These are phyloP conservation scores for Yamadazyma dendronema DNA, from an alignment of 1,139 yeast genomes.

Conservation along the genomic window DNA sequence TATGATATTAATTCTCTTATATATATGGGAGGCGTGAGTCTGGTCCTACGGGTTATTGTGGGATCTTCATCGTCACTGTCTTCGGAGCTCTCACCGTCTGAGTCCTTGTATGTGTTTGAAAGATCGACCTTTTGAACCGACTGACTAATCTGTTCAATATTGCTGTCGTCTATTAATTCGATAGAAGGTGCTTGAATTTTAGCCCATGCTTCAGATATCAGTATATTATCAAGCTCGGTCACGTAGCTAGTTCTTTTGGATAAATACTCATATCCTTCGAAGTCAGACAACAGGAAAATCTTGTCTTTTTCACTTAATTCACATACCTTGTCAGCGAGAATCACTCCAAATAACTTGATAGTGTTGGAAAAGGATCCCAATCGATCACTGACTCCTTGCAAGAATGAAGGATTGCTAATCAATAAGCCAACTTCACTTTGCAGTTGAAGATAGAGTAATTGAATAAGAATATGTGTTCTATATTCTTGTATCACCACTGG, in stretches of 20 bases:
- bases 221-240: background rate
- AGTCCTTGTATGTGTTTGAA: slow-evolving; percentile 12
- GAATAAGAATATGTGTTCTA: slow-evolving; percentile 39
- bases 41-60: slow-evolving; percentile 32
- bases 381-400: slow-evolving; percentile 43
- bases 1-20: slow-evolving; percentile 61
- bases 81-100: slow-evolving; percentile 21
- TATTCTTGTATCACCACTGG: slow-evolving; percentile 34
- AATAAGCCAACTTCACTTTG: slow-evolving; percentile 18
- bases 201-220: slow-evolving; percentile 17
- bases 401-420: slow-evolving; percentile 27
- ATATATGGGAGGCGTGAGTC: slow-evolving; percentile 55
- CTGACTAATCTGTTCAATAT: slow-evolving; percentile 5
- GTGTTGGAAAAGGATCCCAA: slow-evolving; percentile 42
- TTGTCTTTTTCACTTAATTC: slow-evolving; percentile 26
- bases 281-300: slow-evolving; percentile 28
- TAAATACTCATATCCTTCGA: slow-evolving; percentile 12
- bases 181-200: slow-evolving; percentile 10
- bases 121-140: slow-evolving; percentile 9
- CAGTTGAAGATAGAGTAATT: slow-evolving; percentile 22
- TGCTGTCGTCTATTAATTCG: slow-evolving; percentile 8
- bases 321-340: slow-evolving; percentile 47
- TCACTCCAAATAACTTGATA: slow-evolving; percentile 43
- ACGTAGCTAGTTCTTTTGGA: slow-evolving; percentile 6
- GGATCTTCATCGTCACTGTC: slow-evolving; percentile 53